Evolutionary conservation across 768 basidiomycete genomes (phyloP), one percentile per base, ranked within the genome.

Genomic region (Termitomyces sp.): DNA sequence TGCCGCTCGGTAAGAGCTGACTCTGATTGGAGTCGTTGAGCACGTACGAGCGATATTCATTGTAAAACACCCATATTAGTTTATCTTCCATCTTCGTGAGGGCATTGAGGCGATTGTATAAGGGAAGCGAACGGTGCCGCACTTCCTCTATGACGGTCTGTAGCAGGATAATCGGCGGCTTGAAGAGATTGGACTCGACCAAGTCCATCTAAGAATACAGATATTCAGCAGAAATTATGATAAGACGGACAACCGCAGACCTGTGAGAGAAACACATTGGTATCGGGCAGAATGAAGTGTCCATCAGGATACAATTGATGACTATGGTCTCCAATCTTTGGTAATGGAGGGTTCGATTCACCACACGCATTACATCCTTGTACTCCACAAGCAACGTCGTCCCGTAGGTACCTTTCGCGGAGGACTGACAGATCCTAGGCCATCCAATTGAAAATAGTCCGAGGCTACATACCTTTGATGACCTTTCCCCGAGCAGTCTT

Each of bases 91-190:
- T 83, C 61, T 85, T 89, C 32, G 88, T 79, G 48, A 98, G 78
- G 1, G 88, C 83, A 64, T 92, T 95, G 61, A 99, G 79, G 33
- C 95, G 88, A 69, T 94, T 98, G 73, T 92, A 94, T 16, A 98
- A 74, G 4, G 96, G 96, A 26, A 98, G 74, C 1, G 91, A 94
- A 20, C 97, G 82, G 69, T 98, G 97, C 58, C 96, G 82, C 58
- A 98, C 94, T 83, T 99, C 97, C 63, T 97, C 92, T 53, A 98
- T 77, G 2, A 98, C 95, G 0, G 96, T 99, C 72, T 98, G 96
- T 2, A 97, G 82, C 24, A 99, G 76, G 56, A 99, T 87, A 54
- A 98, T 85, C 0, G 95, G 93, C 0, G 88, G 77, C 0, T 73
- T 80, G 64, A 95, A 91, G 1, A 85, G 74, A 1, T 80, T 73